Evolutionary conservation across 1,284 basidiomycete genomes (phyloP), one percentile per base, ranked within the genome.

Genomic region (Amylostereum chailletii): DNA sequence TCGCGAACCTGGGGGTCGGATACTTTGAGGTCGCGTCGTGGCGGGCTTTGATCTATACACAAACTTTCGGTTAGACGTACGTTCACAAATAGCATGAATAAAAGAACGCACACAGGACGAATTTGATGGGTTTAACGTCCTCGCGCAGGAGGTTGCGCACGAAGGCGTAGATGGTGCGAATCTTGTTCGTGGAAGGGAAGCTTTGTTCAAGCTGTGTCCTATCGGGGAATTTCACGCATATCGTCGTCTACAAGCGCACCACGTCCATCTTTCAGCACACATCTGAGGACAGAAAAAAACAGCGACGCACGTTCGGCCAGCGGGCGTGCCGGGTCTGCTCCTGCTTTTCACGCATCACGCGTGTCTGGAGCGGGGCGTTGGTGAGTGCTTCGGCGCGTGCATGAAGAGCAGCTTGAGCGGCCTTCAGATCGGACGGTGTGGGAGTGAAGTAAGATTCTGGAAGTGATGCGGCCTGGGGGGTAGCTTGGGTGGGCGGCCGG

Each of bases 141-240:
- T 89, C 85, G 37, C 77, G 71, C 40, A 94, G 67, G 27, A 77
- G 77, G n/a, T 71, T 67, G 27, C 87, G 77, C 42, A 94, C 86
- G 57, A 94, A 92, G 3, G 81, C 83, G 62, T 94, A 94, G 2
- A 94, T 77, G 2, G 81, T 73, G 46, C 77, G 76, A 51, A 94
- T 90, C 60, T 86, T 90, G 61, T 83, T 79, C 1, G 75, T 76
- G 4, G 88, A 89, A 0, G 79, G 72, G 59, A 94, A 93, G 0
- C 69, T 65, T 55, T 79, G 81, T 67, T 95, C 91, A n/a, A 95
- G 72, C 61, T 87, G 81, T 3, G 83, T 89, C 42, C 86, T 77
- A 64, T 94, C 88, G 32, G 80, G 71, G 62, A 94, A 94, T 55
- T 78, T 78, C 55, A 95, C 67, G 26, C 92, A 81, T 55, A 95